A percentile compares a stretch with the other conserved stretches of the same genome.
phyloP scores from a whole-genome alignment of 1,284 basidiomycete species.

The Rhodotorula sp. region DNA sequence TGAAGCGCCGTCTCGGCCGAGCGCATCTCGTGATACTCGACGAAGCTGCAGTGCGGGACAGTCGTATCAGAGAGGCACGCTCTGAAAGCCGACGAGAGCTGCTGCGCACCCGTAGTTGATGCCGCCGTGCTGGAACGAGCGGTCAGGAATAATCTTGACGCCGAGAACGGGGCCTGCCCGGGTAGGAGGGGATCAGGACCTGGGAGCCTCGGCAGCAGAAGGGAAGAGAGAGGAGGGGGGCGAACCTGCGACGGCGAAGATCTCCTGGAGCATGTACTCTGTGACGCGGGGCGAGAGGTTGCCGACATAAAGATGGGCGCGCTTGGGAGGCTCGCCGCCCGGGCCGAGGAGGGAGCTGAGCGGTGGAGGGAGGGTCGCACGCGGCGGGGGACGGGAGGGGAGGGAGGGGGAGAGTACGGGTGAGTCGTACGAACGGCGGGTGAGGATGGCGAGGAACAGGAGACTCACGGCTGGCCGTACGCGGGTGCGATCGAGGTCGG shows the following conservation, averaged over 20 bases:
- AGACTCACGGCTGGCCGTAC: conserved; percentile 5
- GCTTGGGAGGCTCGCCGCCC: conserved; percentile 34
- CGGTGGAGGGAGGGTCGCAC: neutral
- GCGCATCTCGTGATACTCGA: conserved; percentile 76
- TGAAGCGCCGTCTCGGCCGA: conserved; percentile 94
- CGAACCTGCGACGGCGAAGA: conserved; percentile 43
- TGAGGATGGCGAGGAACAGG: too few relatives aligned
- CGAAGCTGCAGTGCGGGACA: conserved; percentile 19
- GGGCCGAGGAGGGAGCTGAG: conserved; percentile 26
- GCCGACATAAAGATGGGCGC: conserved; percentile 82
- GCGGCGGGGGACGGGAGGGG: neutral
- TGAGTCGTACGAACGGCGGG: neutral
- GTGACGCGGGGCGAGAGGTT: conserved; percentile 88
- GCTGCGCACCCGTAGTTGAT: conserved; percentile 95
- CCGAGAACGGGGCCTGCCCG: conserved; percentile 81
- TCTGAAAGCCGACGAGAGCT: too few relatives aligned
- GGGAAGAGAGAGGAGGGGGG: conserved; percentile 1
- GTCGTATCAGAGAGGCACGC: neutral
- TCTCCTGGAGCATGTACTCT: conserved; percentile 51
- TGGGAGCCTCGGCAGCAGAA: neutral
- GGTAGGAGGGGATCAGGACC: neutral
- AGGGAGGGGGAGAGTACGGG: neutral
- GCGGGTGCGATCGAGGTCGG: conserved; percentile 20
- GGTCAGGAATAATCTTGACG: conserved; percentile 98
- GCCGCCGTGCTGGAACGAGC: conserved; percentile 95